phyloP scores from a whole-genome alignment of 2,329 filamentous ascomycete genomes.

The Laburnicola sp. region DNA sequence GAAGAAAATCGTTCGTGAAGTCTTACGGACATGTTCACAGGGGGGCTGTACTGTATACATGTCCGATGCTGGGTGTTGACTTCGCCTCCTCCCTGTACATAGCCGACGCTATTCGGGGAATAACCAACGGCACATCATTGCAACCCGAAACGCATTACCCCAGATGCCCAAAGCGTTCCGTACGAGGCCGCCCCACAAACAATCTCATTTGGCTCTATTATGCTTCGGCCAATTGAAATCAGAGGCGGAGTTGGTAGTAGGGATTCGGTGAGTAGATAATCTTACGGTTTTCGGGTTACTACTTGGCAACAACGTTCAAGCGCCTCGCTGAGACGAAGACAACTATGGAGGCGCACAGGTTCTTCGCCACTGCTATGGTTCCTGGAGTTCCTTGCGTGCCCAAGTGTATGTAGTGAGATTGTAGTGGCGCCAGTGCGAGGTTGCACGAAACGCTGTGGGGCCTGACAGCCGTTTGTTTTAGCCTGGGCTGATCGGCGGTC shows the following conservation, averaged over 20 bases:
- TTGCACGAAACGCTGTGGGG: conserved; percentile 33
- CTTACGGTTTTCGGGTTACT: no score
- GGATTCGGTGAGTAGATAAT: no score
- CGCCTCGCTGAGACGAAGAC: no score
- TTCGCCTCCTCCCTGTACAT: background rate
- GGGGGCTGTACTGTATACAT: background rate
- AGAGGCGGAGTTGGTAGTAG: background rate
- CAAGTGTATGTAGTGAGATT: no score
- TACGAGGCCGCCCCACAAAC: background rate
- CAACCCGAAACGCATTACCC: conserved; percentile 1
- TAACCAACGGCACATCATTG: background rate
- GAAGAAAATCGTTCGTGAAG: no score
- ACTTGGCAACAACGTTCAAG: no score
- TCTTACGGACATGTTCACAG: background rate
- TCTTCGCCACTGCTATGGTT: no score
- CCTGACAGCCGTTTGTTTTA: conserved; percentile 44
- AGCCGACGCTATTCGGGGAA: background rate
- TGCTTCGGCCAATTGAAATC: background rate
- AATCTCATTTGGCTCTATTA: background rate
- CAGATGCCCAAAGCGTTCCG: background rate
- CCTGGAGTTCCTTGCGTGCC: no score
- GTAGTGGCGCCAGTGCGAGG: conserved; percentile 18
- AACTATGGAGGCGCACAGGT: no score
- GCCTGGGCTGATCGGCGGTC: conserved; percentile 24
- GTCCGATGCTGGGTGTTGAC: background rate